A percentile compares a stretch with the other conserved stretches of the same genome.
These are phyloP conservation scores for Mallotus japonicus DNA, from an alignment of 441 rosid genomes.

Conservation along the genomic window DNA sequence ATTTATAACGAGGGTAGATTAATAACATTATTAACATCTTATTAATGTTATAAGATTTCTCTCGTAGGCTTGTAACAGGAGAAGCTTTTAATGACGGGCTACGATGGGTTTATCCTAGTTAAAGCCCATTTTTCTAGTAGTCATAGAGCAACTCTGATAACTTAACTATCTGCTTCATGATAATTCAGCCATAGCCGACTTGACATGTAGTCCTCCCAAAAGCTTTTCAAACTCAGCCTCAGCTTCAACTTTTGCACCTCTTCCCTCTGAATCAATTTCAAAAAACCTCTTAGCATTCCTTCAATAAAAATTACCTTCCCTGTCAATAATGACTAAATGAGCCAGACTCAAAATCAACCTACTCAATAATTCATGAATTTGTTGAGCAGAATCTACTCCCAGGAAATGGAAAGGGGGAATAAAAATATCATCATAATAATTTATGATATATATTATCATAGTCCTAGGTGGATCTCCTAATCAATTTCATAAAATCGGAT, in stretches of 20 bases:
- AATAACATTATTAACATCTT: too few relatives aligned
- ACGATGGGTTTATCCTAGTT: too few relatives aligned
- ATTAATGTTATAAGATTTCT: too few relatives aligned
- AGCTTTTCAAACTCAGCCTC: constrained; percentile 79
- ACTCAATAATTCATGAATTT: background rate
- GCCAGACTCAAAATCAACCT: background rate
- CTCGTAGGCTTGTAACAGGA: too few relatives aligned
- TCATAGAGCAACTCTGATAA: constrained; percentile 63
- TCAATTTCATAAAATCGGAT: background rate
- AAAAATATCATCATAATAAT: background rate
- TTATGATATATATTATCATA: too few relatives aligned
- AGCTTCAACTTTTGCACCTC: constrained; percentile 69
- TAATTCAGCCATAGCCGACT: constrained; percentile 74
- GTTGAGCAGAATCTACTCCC: background rate
- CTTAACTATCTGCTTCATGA: constrained; percentile 64
- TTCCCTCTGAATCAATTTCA: constrained; percentile 56
- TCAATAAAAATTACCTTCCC: constrained; percentile 8
- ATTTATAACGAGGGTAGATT: too few relatives aligned
- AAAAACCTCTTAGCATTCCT: constrained; percentile 17
- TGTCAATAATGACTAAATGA: background rate
- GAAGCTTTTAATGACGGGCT: too few relatives aligned
- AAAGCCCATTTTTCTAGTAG: too few relatives aligned
- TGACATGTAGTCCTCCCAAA: constrained; percentile 76
- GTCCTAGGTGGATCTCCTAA: background rate
- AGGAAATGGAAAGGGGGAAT: too few relatives aligned